Conservation (phyloP, 257 asterid species). For the Phtheirospermum japonicum region DNA sequence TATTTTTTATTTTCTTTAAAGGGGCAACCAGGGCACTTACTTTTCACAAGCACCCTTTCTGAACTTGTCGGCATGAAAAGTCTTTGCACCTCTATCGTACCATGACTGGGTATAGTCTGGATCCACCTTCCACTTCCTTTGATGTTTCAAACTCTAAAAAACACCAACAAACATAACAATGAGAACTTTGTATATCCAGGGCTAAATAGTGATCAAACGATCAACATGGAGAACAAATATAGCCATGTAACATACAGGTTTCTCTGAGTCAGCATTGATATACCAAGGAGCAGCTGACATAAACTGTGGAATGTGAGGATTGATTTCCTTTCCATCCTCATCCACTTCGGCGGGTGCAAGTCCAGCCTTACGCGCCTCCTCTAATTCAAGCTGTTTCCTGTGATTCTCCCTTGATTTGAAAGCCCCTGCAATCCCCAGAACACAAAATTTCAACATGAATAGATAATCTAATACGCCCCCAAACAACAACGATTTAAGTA, state of each 20-base stretch:
- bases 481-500: background rate
- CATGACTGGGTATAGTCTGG: constrained; percentile 80
- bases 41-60: constrained; percentile 93
- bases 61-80: constrained; percentile 72
- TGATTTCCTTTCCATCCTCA: constrained; percentile 97
- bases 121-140: constrained; percentile 96
- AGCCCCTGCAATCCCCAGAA: constrained; percentile 50
- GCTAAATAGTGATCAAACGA: no score
- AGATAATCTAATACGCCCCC: no score
- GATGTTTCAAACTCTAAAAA: constrained; percentile 93
- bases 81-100: constrained; percentile 91
- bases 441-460: background rate
- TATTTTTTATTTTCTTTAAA: no score
- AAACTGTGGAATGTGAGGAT: constrained; percentile 98
- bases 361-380: constrained; percentile 97
- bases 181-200: background rate
- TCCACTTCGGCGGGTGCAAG: constrained; percentile 97
- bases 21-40: no score
- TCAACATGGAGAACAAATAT: no score
- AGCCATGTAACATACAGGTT: constrained; percentile 52
- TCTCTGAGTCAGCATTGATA: constrained; percentile 76
- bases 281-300: constrained; percentile 98
- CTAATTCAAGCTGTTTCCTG: constrained; percentile 84
- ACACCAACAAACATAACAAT: background rate
- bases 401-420: constrained; percentile 98